Evolutionary conservation across 306 rosid species (phyloP), one percentile per base, ranked within the genome.

Genomic region (Malus asiatica): DNA sequence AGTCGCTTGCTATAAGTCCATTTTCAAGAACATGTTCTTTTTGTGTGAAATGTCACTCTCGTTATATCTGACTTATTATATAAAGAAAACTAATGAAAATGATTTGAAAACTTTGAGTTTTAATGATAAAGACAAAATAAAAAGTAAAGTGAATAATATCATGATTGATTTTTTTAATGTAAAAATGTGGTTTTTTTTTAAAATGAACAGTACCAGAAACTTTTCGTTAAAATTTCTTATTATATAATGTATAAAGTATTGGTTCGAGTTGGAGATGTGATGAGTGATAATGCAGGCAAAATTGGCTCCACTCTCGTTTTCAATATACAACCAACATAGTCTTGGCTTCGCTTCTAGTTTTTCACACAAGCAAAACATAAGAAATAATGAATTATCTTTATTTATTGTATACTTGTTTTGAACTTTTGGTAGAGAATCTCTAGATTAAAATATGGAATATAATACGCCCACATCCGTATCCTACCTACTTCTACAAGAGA

Each of bases 191-290:
- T 27, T 27, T 27, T 27, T 27, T 0, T 0, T 27, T 27, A 27
- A 27, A 27, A 3, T 27, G 29, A 27, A 27, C 29, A 27, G 27
- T 27, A 27, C 27, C 27, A 1, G 2, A 2, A 27, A 2, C 29
- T 27, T 27, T 27, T 27, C 2, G 29, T 27, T 27, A 2, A 27
- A 27, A 3, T 27, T 27, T 27, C 29, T 2, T 70, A 53, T 71
- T 20, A 30, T 20, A 30, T 20, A 20, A 12, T 30, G n/a, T 30
- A 33, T 18, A 52, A 52, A 53, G 64, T 71, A 71, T 53, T 71
- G 76, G 16, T 19, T 55, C 22, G 75, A 72, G 52, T 72, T 35
- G 76, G 51, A 72, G n/a, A 25, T 72, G 45, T 72, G 66, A 53
- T 33, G 51, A 55, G 5, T 20, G 33, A 55, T 55, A 5, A 55